Evolutionary conservation across 83 land plant species (phyloP).

Genomic region (Picea engelmannii): DNA sequence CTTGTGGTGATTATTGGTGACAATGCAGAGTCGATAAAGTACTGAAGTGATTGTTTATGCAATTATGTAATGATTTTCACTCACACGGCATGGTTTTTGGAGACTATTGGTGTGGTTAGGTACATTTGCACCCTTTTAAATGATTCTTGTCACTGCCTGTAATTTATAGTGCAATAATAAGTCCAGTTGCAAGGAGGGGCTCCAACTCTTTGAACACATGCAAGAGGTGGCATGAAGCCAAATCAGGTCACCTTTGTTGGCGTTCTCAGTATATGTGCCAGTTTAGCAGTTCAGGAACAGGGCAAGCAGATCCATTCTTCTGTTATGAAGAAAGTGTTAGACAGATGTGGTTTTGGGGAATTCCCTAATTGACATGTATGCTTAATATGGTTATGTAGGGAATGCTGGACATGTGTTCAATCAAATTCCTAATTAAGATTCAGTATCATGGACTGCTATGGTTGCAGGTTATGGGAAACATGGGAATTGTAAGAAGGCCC

Average conservation of each 20-base stretch:
- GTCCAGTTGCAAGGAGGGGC: not conserved
- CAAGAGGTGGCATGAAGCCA: slow-evolving; percentile 19
- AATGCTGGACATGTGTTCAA: slow-evolving; percentile 27
- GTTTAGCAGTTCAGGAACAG: slow-evolving; percentile 40
- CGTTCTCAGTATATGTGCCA: slow-evolving; percentile 35
- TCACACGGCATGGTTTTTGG: too few relatives aligned
- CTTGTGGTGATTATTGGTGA: slow-evolving; percentile 6
- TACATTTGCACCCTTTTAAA: too few relatives aligned
- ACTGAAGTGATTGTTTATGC: too few relatives aligned
- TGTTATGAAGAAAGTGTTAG: slow-evolving; percentile 40
- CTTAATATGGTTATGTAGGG: slow-evolving; percentile 50
- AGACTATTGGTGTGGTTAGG: too few relatives aligned
- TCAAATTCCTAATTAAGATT: slow-evolving; percentile 19
- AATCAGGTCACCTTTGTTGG: slow-evolving; percentile 49
- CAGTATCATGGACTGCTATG: slow-evolving; percentile 56
- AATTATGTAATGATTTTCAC: too few relatives aligned
- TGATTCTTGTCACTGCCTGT: too few relatives aligned
- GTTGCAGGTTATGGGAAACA: slow-evolving; percentile 53
- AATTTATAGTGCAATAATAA: too few relatives aligned
- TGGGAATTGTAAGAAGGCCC: slow-evolving; percentile 32
- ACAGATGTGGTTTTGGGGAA: slow-evolving; percentile 42
- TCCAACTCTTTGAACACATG: slow-evolving; percentile 33
- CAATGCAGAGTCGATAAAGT: too few relatives aligned
- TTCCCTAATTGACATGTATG: slow-evolving; percentile 52
- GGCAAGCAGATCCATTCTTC: slow-evolving; percentile 49